Evolutionary conservation across 352 stramenopile species (phyloP), one percentile per base, ranked within the genome.

Genomic region (Thraustochytrium striatum): DNA sequence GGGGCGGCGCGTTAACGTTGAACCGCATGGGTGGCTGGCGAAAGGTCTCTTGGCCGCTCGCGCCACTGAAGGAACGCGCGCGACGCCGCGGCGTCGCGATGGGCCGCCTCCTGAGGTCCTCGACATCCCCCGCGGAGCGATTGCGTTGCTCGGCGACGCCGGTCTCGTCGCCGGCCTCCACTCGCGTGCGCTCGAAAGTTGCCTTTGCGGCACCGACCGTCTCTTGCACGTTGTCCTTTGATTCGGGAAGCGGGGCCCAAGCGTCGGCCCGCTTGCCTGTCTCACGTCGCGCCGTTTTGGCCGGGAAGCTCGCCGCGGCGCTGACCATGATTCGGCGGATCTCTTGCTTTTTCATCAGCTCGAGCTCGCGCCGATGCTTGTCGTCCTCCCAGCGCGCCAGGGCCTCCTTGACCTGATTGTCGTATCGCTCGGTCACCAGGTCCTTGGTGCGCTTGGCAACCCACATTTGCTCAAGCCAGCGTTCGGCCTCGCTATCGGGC

Each of bases 381-480:
- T 75, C 43, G 43, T 32, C 32, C 36, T 75, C 44, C 65, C 65
- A 75, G 32, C 61, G 11, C 8, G 30, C 30, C 30, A 75, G 39
- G 19, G 65, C 65, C n/a, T 70, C 44, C 16, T 38, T 30, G 9
- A 75, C 65, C 30, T 75, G 65, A 3, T 75, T 38, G 21, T 58
- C 65, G 11, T 75, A 38, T 5, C 32, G 30, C 16, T 9, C 8
- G 0, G 21, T 21, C n/a, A 75, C 65, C 44, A 75, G 43, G n/a
- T 75, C 65, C 13, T 61, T 72, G 19, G 65, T 75, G 25, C 65
- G 39, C 36, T 75, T 75, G 30, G 65, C 65, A 25, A 75, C 19
- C 65, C 65, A 75, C 65, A 75, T 75, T 25, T 75, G 65, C 36
- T 75, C 65, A 21, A 75, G 65, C 65, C 65, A 75, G 13, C 61